These are phyloP conservation scores for Xylaria scruposa DNA, from an alignment of 495 filamentous ascomycete species.

Conservation along the genomic window DNA sequence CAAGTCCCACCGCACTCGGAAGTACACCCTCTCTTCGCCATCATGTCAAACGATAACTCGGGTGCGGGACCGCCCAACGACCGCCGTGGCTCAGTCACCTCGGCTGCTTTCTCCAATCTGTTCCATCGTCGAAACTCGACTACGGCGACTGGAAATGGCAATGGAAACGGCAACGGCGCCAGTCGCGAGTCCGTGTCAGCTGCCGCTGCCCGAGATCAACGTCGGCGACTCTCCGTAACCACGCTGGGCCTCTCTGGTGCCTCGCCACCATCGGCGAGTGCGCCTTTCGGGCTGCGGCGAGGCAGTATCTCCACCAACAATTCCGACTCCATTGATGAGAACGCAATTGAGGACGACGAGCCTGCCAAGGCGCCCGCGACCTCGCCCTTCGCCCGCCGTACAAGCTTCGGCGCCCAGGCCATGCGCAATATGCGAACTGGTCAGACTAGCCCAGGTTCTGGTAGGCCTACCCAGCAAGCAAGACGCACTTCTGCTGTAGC, in stretches of 20 bases:
- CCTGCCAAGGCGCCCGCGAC: slow-evolving; percentile 59
- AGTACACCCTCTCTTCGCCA: neutral
- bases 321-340: slow-evolving; percentile 84
- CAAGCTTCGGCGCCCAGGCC: slow-evolving; percentile 91
- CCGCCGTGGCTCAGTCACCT: slow-evolving; percentile 63
- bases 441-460: slow-evolving; percentile 55
- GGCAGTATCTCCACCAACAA: slow-evolving; percentile 78
- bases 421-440: slow-evolving; percentile 59
- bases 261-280: slow-evolving; percentile 71
- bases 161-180: slow-evolving; percentile 46
- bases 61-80: slow-evolving; percentile 45
- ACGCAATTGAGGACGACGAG: slow-evolving; percentile 82
- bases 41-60: slow-evolving; percentile 44
- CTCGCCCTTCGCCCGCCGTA: slow-evolving; percentile 81
- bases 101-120: slow-evolving; percentile 60
- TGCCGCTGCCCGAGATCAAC: slow-evolving; percentile 72
- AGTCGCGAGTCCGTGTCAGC: slow-evolving; percentile 68
- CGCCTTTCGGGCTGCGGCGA: slow-evolving; percentile 63
- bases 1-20: neutral
- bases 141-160: slow-evolving; percentile 36
- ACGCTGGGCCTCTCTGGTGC: slow-evolving; percentile 81
- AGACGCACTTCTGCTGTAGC: slow-evolving; percentile 33
- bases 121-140: slow-evolving; percentile 59
- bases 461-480: slow-evolving; percentile 49
- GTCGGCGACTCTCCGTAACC: slow-evolving; percentile 86